Percentiles rank a stretch among this genome's conserved stretches.
phyloP scores from a whole-genome alignment of 1,284 basidiomycete species.

The Marasmius fiardii region DNA sequence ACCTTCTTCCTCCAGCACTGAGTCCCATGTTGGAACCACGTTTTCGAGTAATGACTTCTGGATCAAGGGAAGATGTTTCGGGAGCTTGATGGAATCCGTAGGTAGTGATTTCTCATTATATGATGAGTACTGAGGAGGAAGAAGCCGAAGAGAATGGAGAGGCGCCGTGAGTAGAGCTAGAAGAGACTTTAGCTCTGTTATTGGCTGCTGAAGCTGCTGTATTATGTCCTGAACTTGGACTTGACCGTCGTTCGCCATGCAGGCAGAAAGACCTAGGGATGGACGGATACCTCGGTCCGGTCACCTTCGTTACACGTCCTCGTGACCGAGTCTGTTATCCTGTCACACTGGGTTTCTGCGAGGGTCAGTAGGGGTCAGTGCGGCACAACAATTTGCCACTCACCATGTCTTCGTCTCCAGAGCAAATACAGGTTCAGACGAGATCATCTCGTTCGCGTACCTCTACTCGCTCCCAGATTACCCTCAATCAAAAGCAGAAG shows the following conservation, averaged over 20 bases:
- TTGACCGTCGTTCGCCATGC: slow-evolving; percentile 23
- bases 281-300: no score
- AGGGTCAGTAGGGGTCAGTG: no score
- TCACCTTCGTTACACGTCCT: no score
- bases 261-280: not conserved
- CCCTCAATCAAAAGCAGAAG: not conserved
- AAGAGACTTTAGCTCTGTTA: slow-evolving; percentile 48
- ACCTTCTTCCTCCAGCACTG: slow-evolving; percentile 46
- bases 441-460: not conserved
- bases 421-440: not conserved
- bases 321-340: no score
- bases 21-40: slow-evolving; percentile 69
- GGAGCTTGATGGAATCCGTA: slow-evolving; percentile 29
- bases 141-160: slow-evolving; percentile 50
- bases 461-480: not conserved
- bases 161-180: slow-evolving; percentile 55
- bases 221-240: slow-evolving; percentile 44
- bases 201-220: slow-evolving; percentile 45
- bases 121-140: slow-evolving; percentile 50
- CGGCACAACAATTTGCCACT: no score
- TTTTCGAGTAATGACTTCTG: slow-evolving; percentile 64
- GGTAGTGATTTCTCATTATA: slow-evolving; percentile 35
- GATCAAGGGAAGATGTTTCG: slow-evolving; percentile 51
- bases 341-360: no score
- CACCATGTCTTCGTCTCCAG: slow-evolving; percentile 1